Evolutionary conservation across 352 stramenopile genomes (phyloP), one percentile per base, ranked within the genome.

Genomic region (Globisporangium acanthophoron): DNA sequence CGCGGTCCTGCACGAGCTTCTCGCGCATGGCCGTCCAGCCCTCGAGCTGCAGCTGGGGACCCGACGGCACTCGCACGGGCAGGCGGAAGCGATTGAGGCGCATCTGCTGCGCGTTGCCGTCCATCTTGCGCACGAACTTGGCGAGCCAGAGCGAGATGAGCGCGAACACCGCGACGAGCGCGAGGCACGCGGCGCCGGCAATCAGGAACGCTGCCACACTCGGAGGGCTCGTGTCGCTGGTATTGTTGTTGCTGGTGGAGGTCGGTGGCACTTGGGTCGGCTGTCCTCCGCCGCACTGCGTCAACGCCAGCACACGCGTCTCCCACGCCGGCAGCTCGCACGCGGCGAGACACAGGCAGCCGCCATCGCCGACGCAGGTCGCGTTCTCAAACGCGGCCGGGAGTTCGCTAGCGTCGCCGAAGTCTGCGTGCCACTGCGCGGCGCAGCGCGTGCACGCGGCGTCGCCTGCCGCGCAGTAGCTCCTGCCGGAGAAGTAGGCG

Each of bases 11-110:
- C 39, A 61, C 54, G 39, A 65, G 54, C 35, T 50, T 54, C 59
- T 65, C 52, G 40, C 53, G 59, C 59, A 65, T 65, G 20, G 53
- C 21, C 16, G 39, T 65, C 59, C 59, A 65, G 45, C 59, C 59
- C 5, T 41, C 41, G 20, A 65, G 59, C 24, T 47, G n/a, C 18
- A 65, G 46, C 24, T 56, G 53, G 16, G 59, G 52, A 8, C 59
- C 59, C 18, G 58, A 48, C 16, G 43, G 58, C 15, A 53, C 21
- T 12, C 58, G 58, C 44, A 50, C 40, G 0, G 58, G 58, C 5
- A 59, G n/a, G 0, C 51, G 58, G 20, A 59, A 54, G 18, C 46
- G 20, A 3, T 35, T 53, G 3, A 46, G 51, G 3, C 24, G 58
- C 16, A 12, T 0, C 8, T 20, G 29, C 9, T 48, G 29, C 7